Base-by-base conservation (phyloP, 192 early-diverging fungal genomes). In the Linnemannia exigua region DNA sequence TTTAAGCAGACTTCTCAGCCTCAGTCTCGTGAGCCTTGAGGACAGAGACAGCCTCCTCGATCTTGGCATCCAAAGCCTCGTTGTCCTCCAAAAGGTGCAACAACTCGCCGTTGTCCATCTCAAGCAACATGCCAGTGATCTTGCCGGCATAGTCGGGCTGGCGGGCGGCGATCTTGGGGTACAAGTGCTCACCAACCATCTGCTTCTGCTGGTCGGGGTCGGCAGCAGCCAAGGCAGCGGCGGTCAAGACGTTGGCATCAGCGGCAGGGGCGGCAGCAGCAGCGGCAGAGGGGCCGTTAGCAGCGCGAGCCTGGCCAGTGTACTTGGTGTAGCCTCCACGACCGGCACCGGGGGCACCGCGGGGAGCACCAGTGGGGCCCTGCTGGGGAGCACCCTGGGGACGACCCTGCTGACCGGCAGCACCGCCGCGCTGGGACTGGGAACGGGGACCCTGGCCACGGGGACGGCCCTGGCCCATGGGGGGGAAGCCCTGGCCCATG, bases 91-190 rank as follows among this genome's bases (percentile, higher is more conserved):
- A 88, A 74, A 99, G 86, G 88, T 96, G 93, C 76, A 99, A 89
- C 72, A 99, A 90, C 88, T 99, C 99, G 72, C 92, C 88, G 85
- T 97, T 97, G 88, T 99, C 97, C 98, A 99, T 99, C 90, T 99
- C 98, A 69, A 99, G 91, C 74, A 98, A 92, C 98, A 99, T 99
- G 76, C 99, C 99, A 41, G 98, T 99, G 88, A 99, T 97, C 95
- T 99, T 99, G 81, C 97, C 97, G 72, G 98, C 97, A 75, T 91
- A 89, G 38, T 93, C 91, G 70, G 93, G 92, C 86, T 96, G 92
- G 68, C 92, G 93, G 25, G 87, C 75, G 61, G 87, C 86, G 75
- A 99, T 97, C 61, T 94, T 90, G 16, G 97, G 97, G 90, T 96
- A 99, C 67, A 99, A 91, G 67, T 94, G 93, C 91, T 99, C 98